Evolutionary conservation across 768 basidiomycete genomes (phyloP).

Genomic region (Rhodotorula paludigena): DNA sequence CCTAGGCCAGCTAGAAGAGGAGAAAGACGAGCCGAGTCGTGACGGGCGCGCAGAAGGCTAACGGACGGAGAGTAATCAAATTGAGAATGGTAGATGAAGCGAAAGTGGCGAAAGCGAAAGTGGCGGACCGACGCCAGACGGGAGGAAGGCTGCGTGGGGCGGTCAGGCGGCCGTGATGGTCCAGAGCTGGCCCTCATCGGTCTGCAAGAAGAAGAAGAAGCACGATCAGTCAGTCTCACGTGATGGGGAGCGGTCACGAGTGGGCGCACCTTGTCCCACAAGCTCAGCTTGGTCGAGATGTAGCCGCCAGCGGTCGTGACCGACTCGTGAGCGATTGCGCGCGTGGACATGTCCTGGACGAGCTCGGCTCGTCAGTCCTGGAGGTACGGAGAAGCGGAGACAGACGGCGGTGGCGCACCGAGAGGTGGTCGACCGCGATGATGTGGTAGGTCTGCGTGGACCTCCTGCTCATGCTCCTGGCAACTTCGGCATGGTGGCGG

Average conservation of each 20-base stretch:
- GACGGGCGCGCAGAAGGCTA: too few relatives aligned
- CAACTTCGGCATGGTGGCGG: slow-evolving; percentile 24
- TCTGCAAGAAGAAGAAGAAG: neutral
- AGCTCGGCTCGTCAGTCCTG: neutral
- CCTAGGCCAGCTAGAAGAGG: too few relatives aligned
- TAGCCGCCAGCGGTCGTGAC: slow-evolving; percentile 25
- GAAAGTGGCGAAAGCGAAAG: too few relatives aligned
- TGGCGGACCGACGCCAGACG: neutral
- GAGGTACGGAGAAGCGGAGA: neutral
- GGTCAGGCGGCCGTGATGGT: slow-evolving; percentile 21
- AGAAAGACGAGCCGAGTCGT: too few relatives aligned
- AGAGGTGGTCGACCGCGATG: slow-evolving; percentile 31
- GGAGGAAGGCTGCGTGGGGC: neutral
- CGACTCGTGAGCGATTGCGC: slow-evolving; percentile 10
- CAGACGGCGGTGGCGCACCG: neutral
- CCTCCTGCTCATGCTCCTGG: slow-evolving; percentile 16
- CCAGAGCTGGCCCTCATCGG: slow-evolving; percentile 23
- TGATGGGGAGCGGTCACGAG: too few relatives aligned
- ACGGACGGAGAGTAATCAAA: too few relatives aligned
- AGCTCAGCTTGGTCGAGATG: slow-evolving; percentile 21
- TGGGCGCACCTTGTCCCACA: slow-evolving; percentile 11
- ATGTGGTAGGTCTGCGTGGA: slow-evolving; percentile 24
- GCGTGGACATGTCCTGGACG: slow-evolving; percentile 26
- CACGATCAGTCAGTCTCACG: neutral
- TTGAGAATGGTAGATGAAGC: too few relatives aligned